These are phyloP conservation scores for Linum usitatissimum DNA, from an alignment of 345 rosid genomes.

Conservation along the genomic window DNA sequence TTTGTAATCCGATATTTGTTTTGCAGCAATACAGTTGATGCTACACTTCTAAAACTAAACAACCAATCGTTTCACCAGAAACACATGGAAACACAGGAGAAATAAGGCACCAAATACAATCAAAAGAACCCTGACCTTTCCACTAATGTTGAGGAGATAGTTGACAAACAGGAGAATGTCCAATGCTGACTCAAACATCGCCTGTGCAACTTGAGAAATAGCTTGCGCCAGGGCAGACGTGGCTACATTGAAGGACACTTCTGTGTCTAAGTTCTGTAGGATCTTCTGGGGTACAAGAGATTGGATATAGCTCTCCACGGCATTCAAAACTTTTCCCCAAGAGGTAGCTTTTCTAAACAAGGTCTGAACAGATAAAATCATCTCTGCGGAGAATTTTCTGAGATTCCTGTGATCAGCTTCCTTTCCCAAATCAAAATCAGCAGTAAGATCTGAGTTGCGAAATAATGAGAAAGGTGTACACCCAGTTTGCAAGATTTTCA, in stretches of 20 bases:
- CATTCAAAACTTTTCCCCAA: slow-evolving; percentile 63
- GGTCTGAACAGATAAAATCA: slow-evolving; percentile 58
- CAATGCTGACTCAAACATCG: slow-evolving; percentile 77
- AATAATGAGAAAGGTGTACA: slow-evolving; percentile 37
- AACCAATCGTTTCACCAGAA: background rate
- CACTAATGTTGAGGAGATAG: slow-evolving; percentile 64
- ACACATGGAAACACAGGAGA: background rate
- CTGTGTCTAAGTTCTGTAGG: slow-evolving; percentile 33
- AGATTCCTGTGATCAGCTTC: slow-evolving; percentile 58
- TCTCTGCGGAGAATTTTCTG: slow-evolving; percentile 64
- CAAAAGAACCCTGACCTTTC: slow-evolving; percentile 50
- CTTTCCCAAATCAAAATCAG: slow-evolving; percentile 59
- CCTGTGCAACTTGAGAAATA: slow-evolving; percentile 65
- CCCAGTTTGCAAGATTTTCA: slow-evolving; percentile 77
- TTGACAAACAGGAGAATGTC: slow-evolving; percentile 63
- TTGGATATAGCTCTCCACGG: slow-evolving; percentile 51
- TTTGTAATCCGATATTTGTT: background rate
- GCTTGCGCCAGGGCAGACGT: slow-evolving; percentile 58
- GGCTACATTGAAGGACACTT: slow-evolving; percentile 32
- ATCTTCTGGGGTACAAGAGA: slow-evolving; percentile 66
- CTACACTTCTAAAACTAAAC: too few relatives aligned
- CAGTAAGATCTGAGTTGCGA: slow-evolving; percentile 35
- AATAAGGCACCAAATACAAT: background rate
- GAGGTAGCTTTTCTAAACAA: slow-evolving; percentile 53
- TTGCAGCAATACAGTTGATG: too few relatives aligned